phyloP scores from a whole-genome alignment of 139 green algal species.

The Chlamydomonas incerta region DNA sequence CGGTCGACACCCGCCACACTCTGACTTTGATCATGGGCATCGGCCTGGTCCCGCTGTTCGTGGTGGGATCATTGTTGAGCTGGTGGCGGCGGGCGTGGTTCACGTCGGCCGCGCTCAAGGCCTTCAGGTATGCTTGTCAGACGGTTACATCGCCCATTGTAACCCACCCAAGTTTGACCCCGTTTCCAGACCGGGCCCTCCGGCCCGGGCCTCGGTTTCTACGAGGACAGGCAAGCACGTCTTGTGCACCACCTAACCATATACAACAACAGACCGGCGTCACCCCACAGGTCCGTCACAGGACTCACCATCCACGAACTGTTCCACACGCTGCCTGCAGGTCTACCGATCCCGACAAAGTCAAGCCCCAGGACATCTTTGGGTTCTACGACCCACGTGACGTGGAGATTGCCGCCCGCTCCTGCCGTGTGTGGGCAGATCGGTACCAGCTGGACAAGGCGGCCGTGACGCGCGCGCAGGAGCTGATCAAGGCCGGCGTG shows the following conservation, averaged over 20 bases:
- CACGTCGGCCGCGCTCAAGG: not conserved
- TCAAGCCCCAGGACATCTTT: not conserved
- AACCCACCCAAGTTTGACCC: no score
- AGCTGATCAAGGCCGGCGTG: not conserved
- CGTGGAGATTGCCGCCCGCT: constrained; percentile 1
- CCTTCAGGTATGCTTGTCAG: no score
- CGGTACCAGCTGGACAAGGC: constrained; percentile 11
- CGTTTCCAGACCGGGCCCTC: no score
- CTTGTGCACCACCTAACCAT: no score
- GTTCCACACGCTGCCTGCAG: no score
- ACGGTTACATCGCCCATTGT: no score
- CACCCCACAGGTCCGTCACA: no score
- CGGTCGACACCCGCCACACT: not conserved
- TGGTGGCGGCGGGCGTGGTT: not conserved
- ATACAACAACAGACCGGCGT: no score
- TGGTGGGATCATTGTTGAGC: not conserved
- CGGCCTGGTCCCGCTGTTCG: not conserved
- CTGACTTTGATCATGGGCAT: not conserved
- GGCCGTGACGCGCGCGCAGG: not conserved
- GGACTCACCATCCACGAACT: no score
- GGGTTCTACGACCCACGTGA: constrained; percentile 5
- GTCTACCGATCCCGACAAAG: not conserved
- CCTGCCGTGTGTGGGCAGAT: constrained; percentile 18
- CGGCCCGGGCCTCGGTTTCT: no score
- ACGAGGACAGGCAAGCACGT: no score